These are phyloP conservation scores for Sphaerosporella brunnea DNA, from an alignment of 495 filamentous ascomycete species.

Conservation along the genomic window DNA sequence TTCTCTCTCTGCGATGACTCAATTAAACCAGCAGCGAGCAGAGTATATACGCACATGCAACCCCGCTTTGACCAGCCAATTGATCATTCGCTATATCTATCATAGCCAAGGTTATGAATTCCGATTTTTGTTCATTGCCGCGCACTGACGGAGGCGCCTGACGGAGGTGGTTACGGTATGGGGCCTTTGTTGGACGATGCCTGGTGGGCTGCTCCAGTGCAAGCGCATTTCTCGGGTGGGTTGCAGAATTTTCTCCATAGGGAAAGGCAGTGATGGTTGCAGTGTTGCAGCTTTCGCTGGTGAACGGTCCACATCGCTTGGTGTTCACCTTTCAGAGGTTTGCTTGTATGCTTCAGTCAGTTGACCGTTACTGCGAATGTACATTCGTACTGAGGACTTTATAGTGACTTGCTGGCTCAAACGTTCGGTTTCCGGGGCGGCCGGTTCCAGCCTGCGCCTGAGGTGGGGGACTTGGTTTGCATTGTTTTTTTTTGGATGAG, in stretches of 20 bases:
- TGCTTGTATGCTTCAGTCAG: neutral
- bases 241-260: neutral
- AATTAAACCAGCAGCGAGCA: too few relatives aligned
- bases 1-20: too few relatives aligned
- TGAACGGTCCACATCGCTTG: too few relatives aligned
- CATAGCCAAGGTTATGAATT: neutral
- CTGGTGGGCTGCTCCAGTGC: neutral
- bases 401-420: too few relatives aligned
- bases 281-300: too few relatives aligned
- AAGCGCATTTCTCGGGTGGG: neutral
- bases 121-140: too few relatives aligned
- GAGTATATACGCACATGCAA: too few relatives aligned
- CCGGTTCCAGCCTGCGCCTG: too few relatives aligned
- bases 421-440: too few relatives aligned
- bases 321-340: neutral
- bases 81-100: neutral
- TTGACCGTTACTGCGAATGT: neutral
- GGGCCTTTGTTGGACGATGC: neutral
- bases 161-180: neutral
- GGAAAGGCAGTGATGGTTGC: neutral
- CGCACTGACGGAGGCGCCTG: neutral
- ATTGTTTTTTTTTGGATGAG: too few relatives aligned
- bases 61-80: neutral
- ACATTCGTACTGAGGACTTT: neutral
- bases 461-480: too few relatives aligned